Evolutionary conservation across 129 eudicot genomes (phyloP).

Genomic region (Smallanthus sonchifolius): DNA sequence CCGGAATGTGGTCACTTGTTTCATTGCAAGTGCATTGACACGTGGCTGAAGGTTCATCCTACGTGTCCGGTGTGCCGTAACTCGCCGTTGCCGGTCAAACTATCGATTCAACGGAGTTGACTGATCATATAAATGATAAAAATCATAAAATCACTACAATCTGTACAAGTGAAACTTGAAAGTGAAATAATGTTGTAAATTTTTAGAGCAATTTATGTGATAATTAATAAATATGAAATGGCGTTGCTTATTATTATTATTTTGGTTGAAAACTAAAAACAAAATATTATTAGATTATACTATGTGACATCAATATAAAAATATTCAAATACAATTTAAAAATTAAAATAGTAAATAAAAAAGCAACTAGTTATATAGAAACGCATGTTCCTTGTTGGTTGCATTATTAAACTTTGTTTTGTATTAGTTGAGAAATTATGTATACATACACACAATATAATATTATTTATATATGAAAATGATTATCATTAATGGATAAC

Average conservation of each 20-base stretch:
- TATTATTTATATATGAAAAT: background rate
- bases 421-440: background rate
- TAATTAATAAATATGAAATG: background rate
- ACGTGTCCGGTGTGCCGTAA: background rate
- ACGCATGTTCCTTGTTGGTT: constrained; percentile 4
- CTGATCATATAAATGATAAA: background rate
- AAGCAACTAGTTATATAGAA: background rate
- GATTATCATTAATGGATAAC: constrained; percentile 1
- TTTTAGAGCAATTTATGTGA: background rate
- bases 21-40: background rate
- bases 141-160: background rate
- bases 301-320: background rate
- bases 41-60: background rate
- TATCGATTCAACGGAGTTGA: background rate
- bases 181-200: background rate
- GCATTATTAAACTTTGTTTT: constrained; percentile 7
- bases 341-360: background rate
- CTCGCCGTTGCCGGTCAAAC: background rate
- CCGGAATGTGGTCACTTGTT: constrained; percentile 10
- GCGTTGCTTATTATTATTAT: background rate
- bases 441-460: background rate
- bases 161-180: background rate
- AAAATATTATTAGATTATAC: background rate
- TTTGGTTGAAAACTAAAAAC: background rate
- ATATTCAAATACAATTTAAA: background rate